Conservation (phyloP, 1,284 basidiomycete genomes). For the Rhodotorula sp. region DNA sequence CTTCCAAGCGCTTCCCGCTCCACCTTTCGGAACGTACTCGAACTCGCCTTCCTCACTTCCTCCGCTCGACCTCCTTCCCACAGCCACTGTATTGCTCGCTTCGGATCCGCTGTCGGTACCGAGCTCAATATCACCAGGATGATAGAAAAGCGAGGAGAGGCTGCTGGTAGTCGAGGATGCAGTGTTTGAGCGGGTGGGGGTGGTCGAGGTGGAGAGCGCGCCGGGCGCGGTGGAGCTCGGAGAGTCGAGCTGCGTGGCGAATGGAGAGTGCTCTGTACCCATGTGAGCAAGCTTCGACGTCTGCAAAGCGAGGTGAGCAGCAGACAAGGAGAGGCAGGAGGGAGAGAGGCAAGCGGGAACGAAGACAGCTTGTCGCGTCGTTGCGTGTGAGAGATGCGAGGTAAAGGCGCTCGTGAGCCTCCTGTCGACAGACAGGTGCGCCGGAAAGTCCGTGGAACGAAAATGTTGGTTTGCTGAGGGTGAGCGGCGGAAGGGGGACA, state of each 20-base stretch:
- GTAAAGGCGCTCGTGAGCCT: too few relatives aligned
- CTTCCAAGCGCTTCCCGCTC: too few relatives aligned
- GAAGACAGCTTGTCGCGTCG: not conserved
- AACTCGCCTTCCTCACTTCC: too few relatives aligned
- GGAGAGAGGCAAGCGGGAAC: not conserved
- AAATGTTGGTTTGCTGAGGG: too few relatives aligned
- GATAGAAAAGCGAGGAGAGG: not conserved
- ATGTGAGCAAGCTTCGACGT: not conserved
- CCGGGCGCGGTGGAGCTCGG: too few relatives aligned
- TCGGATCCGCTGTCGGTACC: not conserved
- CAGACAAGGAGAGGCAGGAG: not conserved
- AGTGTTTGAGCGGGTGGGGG: not conserved
- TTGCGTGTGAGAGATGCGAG: not conserved
- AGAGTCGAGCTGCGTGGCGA: not conserved
- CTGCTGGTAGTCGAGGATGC: not conserved
- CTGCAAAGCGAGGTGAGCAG: not conserved
- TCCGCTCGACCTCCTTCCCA: too few relatives aligned
- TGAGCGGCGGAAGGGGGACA: not conserved
- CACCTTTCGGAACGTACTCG: too few relatives aligned
- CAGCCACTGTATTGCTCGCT: too few relatives aligned
- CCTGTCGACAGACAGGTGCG: not conserved
- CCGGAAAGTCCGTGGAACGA: not conserved
- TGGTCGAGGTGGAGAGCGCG: not conserved
- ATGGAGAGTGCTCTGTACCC: not conserved
- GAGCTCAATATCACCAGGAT: too few relatives aligned